A percentile compares a stretch with the other conserved stretches of the same genome.
phyloP scores from a whole-genome alignment of 2,329 filamentous ascomycete genomes.

The Cladophialophora yegresii region DNA sequence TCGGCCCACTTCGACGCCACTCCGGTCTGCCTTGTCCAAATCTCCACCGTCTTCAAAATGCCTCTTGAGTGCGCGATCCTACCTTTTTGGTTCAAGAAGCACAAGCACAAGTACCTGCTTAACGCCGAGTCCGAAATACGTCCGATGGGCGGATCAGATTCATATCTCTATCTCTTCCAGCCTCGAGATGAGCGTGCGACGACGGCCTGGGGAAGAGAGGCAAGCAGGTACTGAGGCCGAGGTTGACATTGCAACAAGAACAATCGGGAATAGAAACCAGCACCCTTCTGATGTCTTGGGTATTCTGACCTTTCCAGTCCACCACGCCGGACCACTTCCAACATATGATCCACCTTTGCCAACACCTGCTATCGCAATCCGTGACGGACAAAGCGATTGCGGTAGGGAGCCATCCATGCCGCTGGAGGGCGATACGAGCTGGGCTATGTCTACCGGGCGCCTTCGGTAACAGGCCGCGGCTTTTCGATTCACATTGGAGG shows the following conservation, averaged over 20 bases:
- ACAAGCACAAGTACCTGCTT: background rate
- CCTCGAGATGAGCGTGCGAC: conserved; percentile 12
- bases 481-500: background rate
- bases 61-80: conserved; percentile 2
- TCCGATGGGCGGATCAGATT: conserved; percentile 30
- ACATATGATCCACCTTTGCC: background rate
- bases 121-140: conserved; percentile 25
- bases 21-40: conserved; percentile 28
- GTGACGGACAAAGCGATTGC: background rate
- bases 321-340: background rate
- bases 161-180: conserved; percentile 18
- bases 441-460: background rate
- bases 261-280: background rate
- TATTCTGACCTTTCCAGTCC: background rate
- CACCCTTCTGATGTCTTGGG: background rate
- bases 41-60: conserved; percentile 15
- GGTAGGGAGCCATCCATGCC: background rate
- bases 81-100: conserved; percentile 12
- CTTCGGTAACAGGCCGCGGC: conserved; percentile 4
- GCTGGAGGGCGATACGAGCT: conserved; percentile 9
- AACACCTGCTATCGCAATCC: background rate
- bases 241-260: conserved; percentile 10
- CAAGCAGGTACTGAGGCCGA: conserved; percentile 1
- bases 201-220: background rate
- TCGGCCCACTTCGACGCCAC: conserved; percentile 12